A percentile compares a stretch with the other conserved stretches of the same genome.
These are phyloP conservation scores for Apiotrichum domesticum DNA, from an alignment of 1,284 basidiomycete species.

Conservation along the genomic window DNA sequence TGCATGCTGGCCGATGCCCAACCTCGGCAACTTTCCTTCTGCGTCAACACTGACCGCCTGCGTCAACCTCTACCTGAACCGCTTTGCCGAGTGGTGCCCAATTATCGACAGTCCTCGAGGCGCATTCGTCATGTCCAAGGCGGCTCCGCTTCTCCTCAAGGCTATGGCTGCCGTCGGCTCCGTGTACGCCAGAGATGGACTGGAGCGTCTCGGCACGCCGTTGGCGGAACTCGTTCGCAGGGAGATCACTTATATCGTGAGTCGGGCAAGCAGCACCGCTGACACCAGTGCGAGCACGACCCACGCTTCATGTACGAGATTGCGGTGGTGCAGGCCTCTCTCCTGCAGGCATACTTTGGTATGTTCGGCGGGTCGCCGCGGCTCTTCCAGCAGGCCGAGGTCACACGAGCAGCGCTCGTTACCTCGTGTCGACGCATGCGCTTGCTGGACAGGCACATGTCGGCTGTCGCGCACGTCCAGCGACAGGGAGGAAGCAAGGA, in stretches of 20 bases:
- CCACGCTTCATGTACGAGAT: slow-evolving; percentile 19
- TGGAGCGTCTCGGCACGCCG: slow-evolving; percentile 13
- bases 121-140: slow-evolving; percentile 10
- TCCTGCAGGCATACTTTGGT: slow-evolving; percentile 19
- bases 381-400: slow-evolving; percentile 20
- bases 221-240: slow-evolving; percentile 21
- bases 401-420: slow-evolving; percentile 12
- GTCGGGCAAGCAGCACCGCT: slow-evolving; percentile 17
- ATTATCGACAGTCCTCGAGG: slow-evolving; percentile 12
- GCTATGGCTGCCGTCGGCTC: slow-evolving; percentile 21
- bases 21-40: slow-evolving; percentile 22
- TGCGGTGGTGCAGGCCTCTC: slow-evolving; percentile 16
- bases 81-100: slow-evolving; percentile 21
- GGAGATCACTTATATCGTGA: slow-evolving; percentile 20
- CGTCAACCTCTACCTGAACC: slow-evolving; percentile 21
- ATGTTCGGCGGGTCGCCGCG: slow-evolving; percentile 22
- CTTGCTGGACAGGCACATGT: slow-evolving; percentile 16
- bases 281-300: slow-evolving; percentile 22
- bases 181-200: slow-evolving; percentile 20
- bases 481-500: background rate
- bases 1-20: slow-evolving; percentile 14
- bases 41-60: slow-evolving; percentile 13
- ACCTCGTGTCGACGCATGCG: slow-evolving; percentile 19
- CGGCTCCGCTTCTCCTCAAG: slow-evolving; percentile 18
- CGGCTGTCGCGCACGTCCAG: slow-evolving; percentile 9